Percentiles rank a stretch among this genome's conserved stretches.
phyloP scores from a whole-genome alignment of 2,329 filamentous ascomycete genomes.

The Diaporthe vexans region DNA sequence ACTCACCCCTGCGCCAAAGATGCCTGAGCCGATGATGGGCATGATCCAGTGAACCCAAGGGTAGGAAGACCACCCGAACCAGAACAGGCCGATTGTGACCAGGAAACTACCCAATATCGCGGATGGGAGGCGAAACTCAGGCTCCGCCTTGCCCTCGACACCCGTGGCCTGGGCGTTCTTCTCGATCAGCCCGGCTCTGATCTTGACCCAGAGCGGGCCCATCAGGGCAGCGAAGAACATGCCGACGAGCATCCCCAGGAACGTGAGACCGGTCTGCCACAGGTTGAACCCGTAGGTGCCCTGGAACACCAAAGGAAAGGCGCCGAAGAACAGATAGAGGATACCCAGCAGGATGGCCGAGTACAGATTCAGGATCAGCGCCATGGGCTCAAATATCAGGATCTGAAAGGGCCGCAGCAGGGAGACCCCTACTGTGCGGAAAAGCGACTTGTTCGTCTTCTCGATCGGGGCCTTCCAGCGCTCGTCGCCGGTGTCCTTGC shows the following conservation, averaged over 20 bases:
- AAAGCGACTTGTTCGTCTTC: constrained; percentile 76
- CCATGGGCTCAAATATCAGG: constrained; percentile 87
- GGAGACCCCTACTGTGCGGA: constrained; percentile 69
- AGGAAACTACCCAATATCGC: constrained; percentile 81
- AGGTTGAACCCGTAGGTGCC: constrained; percentile 81
- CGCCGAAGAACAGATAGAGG: constrained; percentile 91
- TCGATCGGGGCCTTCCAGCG: constrained; percentile 85
- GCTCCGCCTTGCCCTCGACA: constrained; percentile 75
- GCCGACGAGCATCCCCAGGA: constrained; percentile 78
- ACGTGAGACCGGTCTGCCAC: constrained; percentile 85
- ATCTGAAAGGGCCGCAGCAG: constrained; percentile 83
- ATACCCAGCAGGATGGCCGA: constrained; percentile 89
- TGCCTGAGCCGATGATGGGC: constrained; percentile 78
- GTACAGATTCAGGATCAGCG: constrained; percentile 83
- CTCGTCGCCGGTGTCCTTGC: constrained; percentile 82
- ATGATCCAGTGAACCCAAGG: constrained; percentile 81
- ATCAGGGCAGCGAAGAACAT: constrained; percentile 75
- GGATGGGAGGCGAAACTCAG: constrained; percentile 87
- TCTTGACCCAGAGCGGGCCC: constrained; percentile 76
- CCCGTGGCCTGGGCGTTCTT: constrained; percentile 66
- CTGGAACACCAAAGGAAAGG: constrained; percentile 84
- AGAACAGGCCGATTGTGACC: constrained; percentile 86
- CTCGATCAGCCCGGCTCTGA: constrained; percentile 70
- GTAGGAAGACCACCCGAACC: constrained; percentile 90
- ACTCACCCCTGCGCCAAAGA: constrained; percentile 80